These are phyloP conservation scores for Starmerella bombicola DNA, from an alignment of 805 yeast species.

Conservation along the genomic window DNA sequence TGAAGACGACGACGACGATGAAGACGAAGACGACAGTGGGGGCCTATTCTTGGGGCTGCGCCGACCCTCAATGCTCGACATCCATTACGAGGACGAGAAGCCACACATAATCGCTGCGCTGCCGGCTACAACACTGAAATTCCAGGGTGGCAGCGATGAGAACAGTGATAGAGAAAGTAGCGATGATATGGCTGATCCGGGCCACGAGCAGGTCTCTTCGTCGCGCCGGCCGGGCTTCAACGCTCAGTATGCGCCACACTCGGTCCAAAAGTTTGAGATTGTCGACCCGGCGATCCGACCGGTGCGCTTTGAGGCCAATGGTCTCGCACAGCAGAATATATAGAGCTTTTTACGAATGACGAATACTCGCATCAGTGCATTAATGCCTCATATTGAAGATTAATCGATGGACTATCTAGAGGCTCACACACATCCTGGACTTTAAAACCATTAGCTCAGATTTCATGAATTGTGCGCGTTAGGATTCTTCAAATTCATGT, in stretches of 20 bases:
- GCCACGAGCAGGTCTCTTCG: not conserved
- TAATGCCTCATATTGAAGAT: too few species aligned
- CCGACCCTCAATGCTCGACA: constrained; percentile 25
- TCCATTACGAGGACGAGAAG: constrained; percentile 11
- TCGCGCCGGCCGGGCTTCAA: constrained; percentile 18
- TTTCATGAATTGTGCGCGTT: too few species aligned
- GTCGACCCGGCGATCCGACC: constrained; percentile 24
- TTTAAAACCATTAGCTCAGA: too few species aligned
- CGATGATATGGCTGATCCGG: constrained; percentile 33
- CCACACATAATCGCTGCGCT: constrained; percentile 57
- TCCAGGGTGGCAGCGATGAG: constrained; percentile 54
- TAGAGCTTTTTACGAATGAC: too few species aligned
- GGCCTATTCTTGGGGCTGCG: constrained; percentile 53
- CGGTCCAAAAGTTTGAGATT: constrained; percentile 21
- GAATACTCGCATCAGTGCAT: too few species aligned
- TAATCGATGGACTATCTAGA: too few species aligned
- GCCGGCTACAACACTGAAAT: constrained; percentile 78
- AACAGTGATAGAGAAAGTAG: constrained; percentile 29
- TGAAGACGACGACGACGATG: constrained; percentile 34
- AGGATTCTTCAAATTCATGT: too few species aligned
- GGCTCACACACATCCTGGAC: too few species aligned
- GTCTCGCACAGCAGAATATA: too few species aligned
- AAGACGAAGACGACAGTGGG: constrained; percentile 49
- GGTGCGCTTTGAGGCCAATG: constrained; percentile 17
- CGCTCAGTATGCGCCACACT: constrained; percentile 22